Percentiles rank a stretch among this genome's conserved stretches.
phyloP scores from a whole-genome alignment of 148 eudicot species.

The Silene conica region DNA sequence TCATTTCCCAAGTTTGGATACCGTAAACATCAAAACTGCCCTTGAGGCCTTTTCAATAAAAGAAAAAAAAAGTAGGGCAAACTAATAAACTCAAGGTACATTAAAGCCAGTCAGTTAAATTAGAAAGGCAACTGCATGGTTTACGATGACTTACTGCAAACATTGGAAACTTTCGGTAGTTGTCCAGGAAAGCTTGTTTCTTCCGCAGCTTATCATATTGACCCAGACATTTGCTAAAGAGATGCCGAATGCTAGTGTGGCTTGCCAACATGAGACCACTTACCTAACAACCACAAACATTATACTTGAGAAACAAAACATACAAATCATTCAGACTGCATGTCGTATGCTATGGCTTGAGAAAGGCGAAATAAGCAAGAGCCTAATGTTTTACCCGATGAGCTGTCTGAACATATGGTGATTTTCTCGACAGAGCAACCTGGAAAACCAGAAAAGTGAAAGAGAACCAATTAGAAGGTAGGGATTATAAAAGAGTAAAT shows the following conservation, averaged over 20 bases:
- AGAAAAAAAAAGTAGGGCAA: neutral
- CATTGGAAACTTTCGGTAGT: slow-evolving; percentile 88
- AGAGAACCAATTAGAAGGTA: slow-evolving; percentile 14
- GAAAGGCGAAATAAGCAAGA: slow-evolving; percentile 1
- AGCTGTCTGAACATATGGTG: slow-evolving; percentile 97
- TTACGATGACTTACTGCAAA: slow-evolving; percentile 71
- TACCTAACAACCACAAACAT: slow-evolving; percentile 42
- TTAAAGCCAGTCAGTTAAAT: neutral
- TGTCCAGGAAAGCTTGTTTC: slow-evolving; percentile 97
- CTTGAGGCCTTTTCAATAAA: no score
- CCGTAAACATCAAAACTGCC: no score
- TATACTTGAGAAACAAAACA: neutral
- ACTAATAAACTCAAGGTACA: neutral
- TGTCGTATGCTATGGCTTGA: neutral
- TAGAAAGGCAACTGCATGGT: neutral
- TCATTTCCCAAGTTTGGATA: neutral
- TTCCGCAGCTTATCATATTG: slow-evolving; percentile 91
- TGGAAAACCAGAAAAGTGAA: slow-evolving; percentile 23
- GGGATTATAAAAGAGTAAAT: slow-evolving; percentile 7
- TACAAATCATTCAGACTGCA: neutral
- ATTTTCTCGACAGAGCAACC: slow-evolving; percentile 97
- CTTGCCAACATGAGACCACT: slow-evolving; percentile 98
- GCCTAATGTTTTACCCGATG: slow-evolving; percentile 57
- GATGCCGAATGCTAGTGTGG: slow-evolving; percentile 94
- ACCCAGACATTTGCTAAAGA: slow-evolving; percentile 82